Conservation (phyloP, 1,284 basidiomycete species). For the Sporisorium iseilematis-ciliati region DNA sequence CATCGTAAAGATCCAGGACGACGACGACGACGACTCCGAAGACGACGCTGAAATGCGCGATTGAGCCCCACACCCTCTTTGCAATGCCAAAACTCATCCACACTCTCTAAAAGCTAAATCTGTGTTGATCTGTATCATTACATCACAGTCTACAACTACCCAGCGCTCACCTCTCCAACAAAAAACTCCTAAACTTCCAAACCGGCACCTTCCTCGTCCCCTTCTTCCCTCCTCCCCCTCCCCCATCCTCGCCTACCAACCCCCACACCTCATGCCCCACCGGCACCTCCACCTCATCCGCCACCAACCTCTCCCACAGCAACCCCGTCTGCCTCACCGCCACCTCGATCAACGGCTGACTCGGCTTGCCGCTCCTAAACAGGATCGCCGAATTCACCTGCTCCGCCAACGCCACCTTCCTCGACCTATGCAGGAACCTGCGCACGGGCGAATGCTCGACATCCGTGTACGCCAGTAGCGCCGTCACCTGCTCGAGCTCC, state of each 20-base stretch:
- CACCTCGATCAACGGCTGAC: conserved; percentile 63
- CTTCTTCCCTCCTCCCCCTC: conserved; percentile 28
- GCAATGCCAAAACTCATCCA: neutral
- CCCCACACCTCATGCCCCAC: conserved; percentile 38
- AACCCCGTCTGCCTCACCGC: conserved; percentile 63
- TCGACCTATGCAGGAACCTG: conserved; percentile 78
- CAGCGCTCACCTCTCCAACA: conserved; percentile 35
- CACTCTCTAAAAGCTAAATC: too few relatives aligned
- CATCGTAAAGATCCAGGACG: conserved; percentile 47
- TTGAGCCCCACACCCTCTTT: neutral
- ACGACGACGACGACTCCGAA: conserved; percentile 44
- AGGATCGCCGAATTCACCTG: conserved; percentile 88
- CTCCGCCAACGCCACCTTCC: conserved; percentile 82
- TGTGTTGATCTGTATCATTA: neutral
- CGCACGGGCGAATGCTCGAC: conserved; percentile 79
- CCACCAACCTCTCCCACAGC: conserved; percentile 45
- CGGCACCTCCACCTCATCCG: conserved; percentile 46
- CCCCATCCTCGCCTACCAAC: conserved; percentile 14
- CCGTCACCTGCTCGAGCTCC: conserved; percentile 80
- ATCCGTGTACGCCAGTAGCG: conserved; percentile 80
- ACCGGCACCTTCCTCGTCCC: conserved; percentile 27
- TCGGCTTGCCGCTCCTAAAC: conserved; percentile 53
- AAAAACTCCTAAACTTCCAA: conserved; percentile 45
- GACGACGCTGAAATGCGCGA: conserved; percentile 48
- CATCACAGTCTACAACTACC: neutral